A percentile compares a stretch with the other conserved stretches of the same genome.
phyloP scores from a whole-genome alignment of 1,284 basidiomycete genomes.

The Boletus mariae region DNA sequence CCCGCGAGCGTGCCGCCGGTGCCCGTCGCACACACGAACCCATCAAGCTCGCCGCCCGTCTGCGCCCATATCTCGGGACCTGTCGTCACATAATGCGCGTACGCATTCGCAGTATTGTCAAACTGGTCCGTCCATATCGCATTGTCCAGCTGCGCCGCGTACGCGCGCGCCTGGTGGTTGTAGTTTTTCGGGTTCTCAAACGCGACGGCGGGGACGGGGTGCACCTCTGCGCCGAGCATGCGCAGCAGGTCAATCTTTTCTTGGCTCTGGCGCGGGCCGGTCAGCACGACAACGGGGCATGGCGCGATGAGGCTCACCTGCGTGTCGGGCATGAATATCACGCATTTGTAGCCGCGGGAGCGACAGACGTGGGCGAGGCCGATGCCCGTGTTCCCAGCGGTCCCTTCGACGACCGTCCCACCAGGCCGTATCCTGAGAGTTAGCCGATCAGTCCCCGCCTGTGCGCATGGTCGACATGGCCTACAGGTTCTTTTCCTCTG shows the following conservation, averaged over 20 bases:
- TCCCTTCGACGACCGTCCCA: slow-evolving; percentile 96
- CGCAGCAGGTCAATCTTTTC: slow-evolving; percentile 97
- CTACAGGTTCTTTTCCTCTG: slow-evolving; percentile 80
- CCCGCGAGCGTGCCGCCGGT: slow-evolving; percentile 97
- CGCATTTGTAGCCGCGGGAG: slow-evolving; percentile 91
- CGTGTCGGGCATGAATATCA: slow-evolving; percentile 99
- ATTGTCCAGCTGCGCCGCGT: slow-evolving; percentile 80
- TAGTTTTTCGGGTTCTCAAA: slow-evolving; percentile 97
- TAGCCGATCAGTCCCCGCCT: slow-evolving; percentile 1
- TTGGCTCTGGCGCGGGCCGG: slow-evolving; percentile 60
- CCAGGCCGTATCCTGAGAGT: slow-evolving; percentile 75
- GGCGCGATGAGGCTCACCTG: slow-evolving; percentile 51
- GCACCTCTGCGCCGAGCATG: slow-evolving; percentile 96
- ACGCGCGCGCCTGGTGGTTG: slow-evolving; percentile 95
- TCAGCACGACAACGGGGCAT: neutral
- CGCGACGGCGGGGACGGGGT: slow-evolving; percentile 93
- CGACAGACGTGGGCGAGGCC: slow-evolving; percentile 95
- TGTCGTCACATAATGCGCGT: slow-evolving; percentile 86
- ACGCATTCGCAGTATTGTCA: slow-evolving; percentile 89
- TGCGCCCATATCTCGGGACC: slow-evolving; percentile 98
- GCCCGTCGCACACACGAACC: slow-evolving; percentile 91
- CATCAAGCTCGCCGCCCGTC: slow-evolving; percentile 78
- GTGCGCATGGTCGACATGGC: slow-evolving; percentile 26
- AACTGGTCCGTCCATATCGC: slow-evolving; percentile 99
- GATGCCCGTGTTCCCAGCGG: slow-evolving; percentile 98